These are phyloP conservation scores for Piloderma croceum DNA, from an alignment of 768 basidiomycete genomes.

Conservation along the genomic window DNA sequence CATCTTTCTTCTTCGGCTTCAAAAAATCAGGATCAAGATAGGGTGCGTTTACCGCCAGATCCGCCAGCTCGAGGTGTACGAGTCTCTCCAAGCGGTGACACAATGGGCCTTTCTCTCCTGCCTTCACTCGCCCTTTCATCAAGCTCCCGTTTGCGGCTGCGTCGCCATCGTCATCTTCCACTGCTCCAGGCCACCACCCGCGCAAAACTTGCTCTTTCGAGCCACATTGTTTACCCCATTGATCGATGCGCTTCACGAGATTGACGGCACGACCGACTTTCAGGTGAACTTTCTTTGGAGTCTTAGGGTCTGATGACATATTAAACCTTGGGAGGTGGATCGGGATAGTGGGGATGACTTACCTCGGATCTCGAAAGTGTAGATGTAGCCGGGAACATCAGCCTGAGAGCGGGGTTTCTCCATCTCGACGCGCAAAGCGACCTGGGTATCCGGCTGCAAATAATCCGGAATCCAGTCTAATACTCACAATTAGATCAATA, in stretches of 20 bases:
- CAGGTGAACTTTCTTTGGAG: conserved; percentile 45
- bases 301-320: conserved; percentile 24
- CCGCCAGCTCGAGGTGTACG: conserved; percentile 75
- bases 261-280: conserved; percentile 80
- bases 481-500: conserved; percentile 7
- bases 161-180: conserved; percentile 32
- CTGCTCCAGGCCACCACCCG: conserved; percentile 65
- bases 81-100: conserved; percentile 76
- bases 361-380: conserved; percentile 78
- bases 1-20: conserved; percentile 8
- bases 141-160: conserved; percentile 38
- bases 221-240: conserved; percentile 79
- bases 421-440: conserved; percentile 51
- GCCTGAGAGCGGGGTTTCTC: conserved; percentile 42
- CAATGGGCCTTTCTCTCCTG: conserved; percentile 56
- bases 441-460: conserved; percentile 54
- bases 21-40: conserved; percentile 55
- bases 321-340: neutral
- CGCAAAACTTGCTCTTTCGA: conserved; percentile 70
- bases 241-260: conserved; percentile 62
- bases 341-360: conserved; percentile 5
- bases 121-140: conserved; percentile 59
- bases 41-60: conserved; percentile 50
- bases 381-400: conserved; percentile 74
- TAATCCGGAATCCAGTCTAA: conserved; percentile 70